Percentiles rank a stretch among this genome's conserved stretches.
Evolutionary conservation across 106 monocot genomes (phyloP).

Genomic region (Platanthera guangdongensis): DNA sequence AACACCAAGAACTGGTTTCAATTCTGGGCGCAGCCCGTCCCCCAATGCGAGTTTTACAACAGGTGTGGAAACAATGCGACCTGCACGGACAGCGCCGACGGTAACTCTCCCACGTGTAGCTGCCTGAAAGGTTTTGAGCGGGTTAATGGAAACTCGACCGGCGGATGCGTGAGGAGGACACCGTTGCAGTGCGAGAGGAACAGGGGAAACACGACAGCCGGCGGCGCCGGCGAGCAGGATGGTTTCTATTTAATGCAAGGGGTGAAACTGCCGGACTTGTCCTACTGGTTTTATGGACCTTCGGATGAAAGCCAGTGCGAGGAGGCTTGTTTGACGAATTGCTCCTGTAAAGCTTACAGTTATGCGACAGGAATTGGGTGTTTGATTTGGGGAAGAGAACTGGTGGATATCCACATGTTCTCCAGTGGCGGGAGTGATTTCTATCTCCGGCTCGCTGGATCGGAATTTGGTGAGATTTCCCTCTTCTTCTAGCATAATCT

Average conservation of each 20-base stretch:
- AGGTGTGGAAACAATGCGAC: conserved; percentile 15
- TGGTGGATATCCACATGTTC: neutral
- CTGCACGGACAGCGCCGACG: conserved; percentile 12
- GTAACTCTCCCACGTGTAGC: conserved; percentile 5
- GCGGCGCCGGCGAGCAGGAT: conserved; percentile 8
- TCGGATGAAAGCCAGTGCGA: conserved; percentile 10
- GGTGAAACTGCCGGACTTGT: conserved; percentile 48
- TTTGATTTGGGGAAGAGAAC: neutral
- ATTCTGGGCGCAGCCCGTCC: conserved; percentile 20
- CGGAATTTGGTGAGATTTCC: neutral
- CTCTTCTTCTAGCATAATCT: neutral
- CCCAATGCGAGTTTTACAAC: conserved; percentile 20
- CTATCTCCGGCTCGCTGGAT: neutral
- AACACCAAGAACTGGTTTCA: conserved; percentile 12
- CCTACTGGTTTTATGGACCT: conserved; percentile 12
- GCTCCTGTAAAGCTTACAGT: conserved; percentile 13
- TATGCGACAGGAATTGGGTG: neutral
- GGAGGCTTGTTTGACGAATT: neutral
- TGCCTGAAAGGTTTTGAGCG: conserved; percentile 32
- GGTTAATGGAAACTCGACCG: neutral
- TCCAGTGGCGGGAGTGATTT: neutral
- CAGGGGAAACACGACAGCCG: neutral
- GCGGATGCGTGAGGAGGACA: conserved; percentile 11
- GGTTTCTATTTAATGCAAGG: conserved; percentile 29
- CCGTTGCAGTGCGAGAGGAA: conserved; percentile 5